These are phyloP conservation scores for Ophiostoma montium DNA, from an alignment of 2,329 filamentous ascomycete genomes.

Conservation along the genomic window DNA sequence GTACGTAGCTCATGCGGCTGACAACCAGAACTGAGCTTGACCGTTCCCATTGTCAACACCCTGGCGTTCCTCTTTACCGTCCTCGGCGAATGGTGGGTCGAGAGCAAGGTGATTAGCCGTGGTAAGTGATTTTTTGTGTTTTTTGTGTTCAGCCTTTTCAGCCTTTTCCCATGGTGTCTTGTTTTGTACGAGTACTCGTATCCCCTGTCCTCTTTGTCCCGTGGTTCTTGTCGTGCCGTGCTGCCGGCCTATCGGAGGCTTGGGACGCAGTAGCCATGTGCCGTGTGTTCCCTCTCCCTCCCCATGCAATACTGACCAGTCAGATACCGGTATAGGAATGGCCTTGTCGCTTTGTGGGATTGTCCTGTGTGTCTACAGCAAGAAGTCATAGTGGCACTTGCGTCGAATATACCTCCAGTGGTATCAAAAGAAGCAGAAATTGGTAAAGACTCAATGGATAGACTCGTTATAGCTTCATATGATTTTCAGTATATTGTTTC, in stretches of 20 bases:
- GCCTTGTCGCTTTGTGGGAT: conserved; percentile 65
- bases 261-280: too few relatives aligned
- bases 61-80: conserved; percentile 94
- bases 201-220: too few relatives aligned
- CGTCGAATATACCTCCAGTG: too few relatives aligned
- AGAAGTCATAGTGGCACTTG: conserved; percentile 19
- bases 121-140: conserved; percentile 36
- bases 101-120: conserved; percentile 75
- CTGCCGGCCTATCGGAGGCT: neutral
- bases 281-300: neutral
- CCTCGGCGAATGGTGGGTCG: conserved; percentile 86
- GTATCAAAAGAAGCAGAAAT: too few relatives aligned
- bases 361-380: conserved; percentile 66
- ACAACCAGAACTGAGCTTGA: conserved; percentile 66
- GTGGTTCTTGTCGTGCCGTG: neutral
- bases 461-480: neutral
- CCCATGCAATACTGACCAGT: too few relatives aligned
- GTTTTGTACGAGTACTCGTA: too few relatives aligned
- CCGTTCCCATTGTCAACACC: conserved; percentile 89
- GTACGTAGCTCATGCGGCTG: too few relatives aligned
- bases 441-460: too few relatives aligned
- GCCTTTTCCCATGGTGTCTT: too few relatives aligned
- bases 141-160: too few relatives aligned
- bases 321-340: conserved; percentile 79
- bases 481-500: too few relatives aligned